These are phyloP conservation scores for Suillus decipiens DNA, from an alignment of 768 basidiomycete genomes.

Conservation along the genomic window DNA sequence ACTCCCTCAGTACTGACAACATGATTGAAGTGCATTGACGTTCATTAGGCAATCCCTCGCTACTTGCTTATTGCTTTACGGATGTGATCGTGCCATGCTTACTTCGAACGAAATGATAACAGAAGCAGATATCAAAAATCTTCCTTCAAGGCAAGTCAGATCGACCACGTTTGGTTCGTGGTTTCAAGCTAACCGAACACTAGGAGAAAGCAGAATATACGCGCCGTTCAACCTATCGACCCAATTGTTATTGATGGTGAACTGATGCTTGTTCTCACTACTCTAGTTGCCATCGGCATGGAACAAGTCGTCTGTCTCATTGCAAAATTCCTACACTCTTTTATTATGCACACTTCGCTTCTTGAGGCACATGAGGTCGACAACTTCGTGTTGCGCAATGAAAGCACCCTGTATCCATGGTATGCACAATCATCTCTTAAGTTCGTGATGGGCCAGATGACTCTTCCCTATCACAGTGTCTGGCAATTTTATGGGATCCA, in stretches of 20 bases:
- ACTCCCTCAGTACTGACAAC: background rate
- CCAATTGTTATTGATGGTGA: constrained; percentile 60
- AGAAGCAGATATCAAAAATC: constrained; percentile 46
- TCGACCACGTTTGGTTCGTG: background rate
- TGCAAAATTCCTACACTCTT: constrained; percentile 63
- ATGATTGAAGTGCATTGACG: constrained; percentile 28
- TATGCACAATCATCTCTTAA: constrained; percentile 27
- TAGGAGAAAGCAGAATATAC: constrained; percentile 52
- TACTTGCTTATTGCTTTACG: constrained; percentile 63
- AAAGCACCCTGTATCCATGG: constrained; percentile 58
- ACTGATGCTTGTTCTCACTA: constrained; percentile 55
- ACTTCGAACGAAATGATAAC: constrained; percentile 46
- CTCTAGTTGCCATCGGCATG: constrained; percentile 49
- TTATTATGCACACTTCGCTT: constrained; percentile 59
- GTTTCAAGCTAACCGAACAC: background rate
- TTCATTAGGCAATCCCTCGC: constrained; percentile 67
- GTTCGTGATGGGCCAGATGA: constrained; percentile 4
- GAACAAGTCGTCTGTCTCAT: constrained; percentile 54
- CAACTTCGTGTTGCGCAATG: constrained; percentile 71
- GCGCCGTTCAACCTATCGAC: constrained; percentile 47
- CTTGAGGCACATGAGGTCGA: constrained; percentile 70
- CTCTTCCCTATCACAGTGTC: constrained; percentile 40
- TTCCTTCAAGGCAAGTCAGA: constrained; percentile 57
- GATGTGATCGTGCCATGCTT: constrained; percentile 58
- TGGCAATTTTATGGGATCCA: constrained; percentile 74